Conservation (phyloP, 2,329 filamentous ascomycete species). For the Ustilaginoidea virens region DNA sequence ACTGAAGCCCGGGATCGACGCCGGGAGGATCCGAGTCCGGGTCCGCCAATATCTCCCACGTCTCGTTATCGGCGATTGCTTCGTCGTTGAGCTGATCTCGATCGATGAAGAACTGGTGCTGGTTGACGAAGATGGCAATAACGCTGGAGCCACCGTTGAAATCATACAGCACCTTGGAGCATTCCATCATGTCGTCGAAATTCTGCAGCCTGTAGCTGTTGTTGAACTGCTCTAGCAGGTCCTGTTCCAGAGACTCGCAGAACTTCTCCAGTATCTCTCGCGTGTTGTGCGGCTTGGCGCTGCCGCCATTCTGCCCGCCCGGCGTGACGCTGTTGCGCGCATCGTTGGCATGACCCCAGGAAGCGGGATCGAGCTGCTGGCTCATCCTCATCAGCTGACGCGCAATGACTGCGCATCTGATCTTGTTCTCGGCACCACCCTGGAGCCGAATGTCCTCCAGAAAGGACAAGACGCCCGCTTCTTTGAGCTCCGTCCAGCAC, state of each 20-base stretch:
- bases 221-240: conserved; percentile 90
- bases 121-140: conserved; percentile 92
- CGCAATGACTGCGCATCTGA: conserved; percentile 85
- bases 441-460: conserved; percentile 78
- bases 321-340: conserved; percentile 32
- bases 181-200: conserved; percentile 97
- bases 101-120: conserved; percentile 98
- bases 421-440: conserved; percentile 78
- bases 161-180: conserved; percentile 81
- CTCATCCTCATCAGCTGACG: conserved; percentile 89
- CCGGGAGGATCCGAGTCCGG: conserved; percentile 84
- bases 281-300: conserved; percentile 44
- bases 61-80: conserved; percentile 56
- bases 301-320: conserved; percentile 25
- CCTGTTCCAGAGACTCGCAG: conserved; percentile 87
- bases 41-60: conserved; percentile 86
- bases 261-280: conserved; percentile 93
- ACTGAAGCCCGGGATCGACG: conserved; percentile 84
- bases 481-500: conserved; percentile 92
- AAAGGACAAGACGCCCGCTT: conserved; percentile 72
- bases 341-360: conserved; percentile 52
- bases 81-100: conserved; percentile 83
- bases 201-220: conserved; percentile 91
- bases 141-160: conserved; percentile 95
- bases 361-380: conserved; percentile 67